A percentile compares a stretch with the other conserved stretches of the same genome.
Evolutionary conservation across 1,139 yeast genomes (phyloP).

Genomic region (Pneumocystis oryctolagi): DNA sequence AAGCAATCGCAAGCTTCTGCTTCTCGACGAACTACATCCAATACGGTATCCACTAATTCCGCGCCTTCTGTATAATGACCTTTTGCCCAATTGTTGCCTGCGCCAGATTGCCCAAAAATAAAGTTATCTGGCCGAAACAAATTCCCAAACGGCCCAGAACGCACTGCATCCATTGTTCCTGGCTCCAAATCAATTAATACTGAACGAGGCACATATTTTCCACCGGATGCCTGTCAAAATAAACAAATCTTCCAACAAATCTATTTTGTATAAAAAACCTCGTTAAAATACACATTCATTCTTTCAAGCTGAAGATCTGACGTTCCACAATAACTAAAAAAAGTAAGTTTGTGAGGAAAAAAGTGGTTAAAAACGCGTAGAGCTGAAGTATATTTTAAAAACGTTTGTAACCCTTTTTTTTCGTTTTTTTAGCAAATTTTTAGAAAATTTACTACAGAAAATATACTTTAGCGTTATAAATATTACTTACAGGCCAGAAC

Average conservation of each 20-base stretch:
- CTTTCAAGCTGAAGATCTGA: constrained; percentile 33
- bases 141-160: constrained; percentile 30
- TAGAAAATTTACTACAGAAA: background rate
- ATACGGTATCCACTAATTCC: constrained; percentile 32
- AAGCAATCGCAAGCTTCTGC: constrained; percentile 32
- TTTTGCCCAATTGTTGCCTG: constrained; percentile 38
- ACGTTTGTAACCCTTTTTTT: background rate
- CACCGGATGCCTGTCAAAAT: constrained; percentile 22
- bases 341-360: background rate
- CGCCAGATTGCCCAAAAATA: constrained; percentile 32
- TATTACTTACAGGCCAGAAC: constrained; percentile 37
- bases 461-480: background rate
- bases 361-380: background rate
- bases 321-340: constrained; percentile 17
- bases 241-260: background rate
- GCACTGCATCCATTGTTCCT: constrained; percentile 32
- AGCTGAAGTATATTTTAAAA: background rate
- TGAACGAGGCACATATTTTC: constrained; percentile 34
- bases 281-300: constrained; percentile 22
- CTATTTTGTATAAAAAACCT: constrained; percentile 11
- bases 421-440: background rate
- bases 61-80: constrained; percentile 36
- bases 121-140: constrained; percentile 34
- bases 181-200: constrained; percentile 35
- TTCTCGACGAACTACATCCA: constrained; percentile 33